Evolutionary conservation across 768 basidiomycete species (phyloP).

Genomic region (Dendrothele bispora): DNA sequence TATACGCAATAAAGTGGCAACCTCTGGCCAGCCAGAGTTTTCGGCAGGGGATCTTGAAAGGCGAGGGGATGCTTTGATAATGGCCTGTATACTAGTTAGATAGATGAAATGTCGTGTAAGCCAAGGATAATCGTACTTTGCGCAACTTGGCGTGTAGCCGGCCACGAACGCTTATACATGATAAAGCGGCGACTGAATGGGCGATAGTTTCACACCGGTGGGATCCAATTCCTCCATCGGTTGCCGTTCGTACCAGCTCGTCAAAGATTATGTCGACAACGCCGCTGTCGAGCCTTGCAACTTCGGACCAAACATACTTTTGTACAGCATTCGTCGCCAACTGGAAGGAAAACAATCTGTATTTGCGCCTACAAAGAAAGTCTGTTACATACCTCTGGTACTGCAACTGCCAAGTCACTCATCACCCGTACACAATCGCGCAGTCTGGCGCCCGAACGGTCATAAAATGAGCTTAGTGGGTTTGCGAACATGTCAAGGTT

Average conservation of each 20-base stretch:
- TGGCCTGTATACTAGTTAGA: too few relatives aligned
- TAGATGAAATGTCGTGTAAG: too few relatives aligned
- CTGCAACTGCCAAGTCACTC: slow-evolving; percentile 70
- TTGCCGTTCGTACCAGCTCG: slow-evolving; percentile 77
- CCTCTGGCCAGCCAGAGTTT: slow-evolving; percentile 78
- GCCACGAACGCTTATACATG: slow-evolving; percentile 77
- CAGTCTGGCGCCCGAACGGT: slow-evolving; percentile 70
- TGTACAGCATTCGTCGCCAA: slow-evolving; percentile 42
- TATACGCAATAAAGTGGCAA: slow-evolving; percentile 79
- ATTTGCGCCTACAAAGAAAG: background rate
- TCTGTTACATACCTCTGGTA: slow-evolving; percentile 56
- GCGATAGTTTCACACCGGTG: slow-evolving; percentile 73
- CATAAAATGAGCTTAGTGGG: slow-evolving; percentile 65
- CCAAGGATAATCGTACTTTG: slow-evolving; percentile 48
- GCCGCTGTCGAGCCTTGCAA: slow-evolving; percentile 65
- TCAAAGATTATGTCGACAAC: slow-evolving; percentile 75
- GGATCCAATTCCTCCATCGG: slow-evolving; percentile 81
- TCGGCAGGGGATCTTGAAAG: slow-evolving; percentile 64
- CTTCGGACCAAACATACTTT: slow-evolving; percentile 73
- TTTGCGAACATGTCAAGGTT: slow-evolving; percentile 74
- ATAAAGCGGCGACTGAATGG: slow-evolving; percentile 69
- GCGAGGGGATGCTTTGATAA: slow-evolving; percentile 70
- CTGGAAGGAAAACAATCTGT: slow-evolving; percentile 2
- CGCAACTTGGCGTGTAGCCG: slow-evolving; percentile 77
- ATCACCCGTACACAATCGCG: slow-evolving; percentile 81